Conservation (phyloP, 2,329 filamentous ascomycete species). For the Thermochaetoides dissita region DNA sequence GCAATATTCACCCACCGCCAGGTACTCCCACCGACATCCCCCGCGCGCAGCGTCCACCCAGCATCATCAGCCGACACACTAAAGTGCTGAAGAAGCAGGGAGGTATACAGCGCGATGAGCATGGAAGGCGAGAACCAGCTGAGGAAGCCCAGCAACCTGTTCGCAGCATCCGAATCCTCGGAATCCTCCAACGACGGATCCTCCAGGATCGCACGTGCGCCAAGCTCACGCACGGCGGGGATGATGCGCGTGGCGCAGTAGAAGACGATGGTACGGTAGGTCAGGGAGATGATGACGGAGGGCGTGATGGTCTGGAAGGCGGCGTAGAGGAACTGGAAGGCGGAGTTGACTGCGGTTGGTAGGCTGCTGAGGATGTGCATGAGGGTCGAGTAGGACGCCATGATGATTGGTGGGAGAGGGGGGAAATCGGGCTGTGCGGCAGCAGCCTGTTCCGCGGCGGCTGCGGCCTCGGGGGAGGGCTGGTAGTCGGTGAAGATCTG, state of each 20-base stretch:
- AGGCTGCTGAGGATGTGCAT: slow-evolving; percentile 70
- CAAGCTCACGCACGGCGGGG: slow-evolving; percentile 77
- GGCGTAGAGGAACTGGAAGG: slow-evolving; percentile 73
- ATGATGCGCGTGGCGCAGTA: slow-evolving; percentile 95
- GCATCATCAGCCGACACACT: slow-evolving; percentile 50
- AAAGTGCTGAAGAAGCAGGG: slow-evolving; percentile 88
- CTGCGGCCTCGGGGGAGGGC: slow-evolving; percentile 53
- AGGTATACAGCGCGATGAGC: slow-evolving; percentile 91
- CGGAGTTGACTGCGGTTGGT: slow-evolving; percentile 71
- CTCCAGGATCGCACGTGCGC: slow-evolving; percentile 67
- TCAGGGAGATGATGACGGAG: slow-evolving; percentile 86
- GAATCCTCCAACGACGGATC: slow-evolving; percentile 76
- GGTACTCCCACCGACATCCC: slow-evolving; percentile 67
- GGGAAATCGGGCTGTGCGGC: slow-evolving; percentile 71
- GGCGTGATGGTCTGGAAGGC: slow-evolving; percentile 93
- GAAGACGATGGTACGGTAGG: slow-evolving; percentile 87
- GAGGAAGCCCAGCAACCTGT: slow-evolving; percentile 65
- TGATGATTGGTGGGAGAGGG: slow-evolving; percentile 91
- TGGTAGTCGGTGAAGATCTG: slow-evolving; percentile 99
- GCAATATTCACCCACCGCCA: slow-evolving; percentile 92
- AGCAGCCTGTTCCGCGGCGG: slow-evolving; percentile 34
- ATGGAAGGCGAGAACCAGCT: slow-evolving; percentile 94
- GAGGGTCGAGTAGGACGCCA: slow-evolving; percentile 92
- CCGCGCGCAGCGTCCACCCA: slow-evolving; percentile 76
- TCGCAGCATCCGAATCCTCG: slow-evolving; percentile 48